Evolutionary conservation across 2,329 filamentous ascomycete genomes (phyloP).

Genomic region (Curvularia sp.): DNA sequence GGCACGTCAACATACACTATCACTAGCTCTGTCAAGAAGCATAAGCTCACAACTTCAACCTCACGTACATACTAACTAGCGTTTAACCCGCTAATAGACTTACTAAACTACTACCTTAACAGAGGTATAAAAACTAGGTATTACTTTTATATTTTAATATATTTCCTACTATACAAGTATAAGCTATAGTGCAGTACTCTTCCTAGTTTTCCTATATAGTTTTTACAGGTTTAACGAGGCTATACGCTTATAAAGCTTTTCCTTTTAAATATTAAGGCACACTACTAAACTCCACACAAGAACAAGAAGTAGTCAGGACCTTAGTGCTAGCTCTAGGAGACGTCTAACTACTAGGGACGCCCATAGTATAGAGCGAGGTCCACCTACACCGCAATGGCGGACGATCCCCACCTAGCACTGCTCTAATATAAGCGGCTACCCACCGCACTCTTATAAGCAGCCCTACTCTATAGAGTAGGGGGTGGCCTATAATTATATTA

Average conservation of each 20-base stretch:
- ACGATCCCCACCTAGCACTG: no score
- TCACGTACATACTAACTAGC: constrained; percentile 5
- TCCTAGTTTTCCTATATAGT: constrained; percentile 6
- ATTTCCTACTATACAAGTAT: constrained; percentile 5
- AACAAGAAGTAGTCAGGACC: constrained; percentile 9
- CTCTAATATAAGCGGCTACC: no score
- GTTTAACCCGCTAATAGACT: constrained; percentile 12
- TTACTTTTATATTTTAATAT: constrained; percentile 6
- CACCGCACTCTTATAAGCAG: no score
- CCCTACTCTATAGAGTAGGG: no score
- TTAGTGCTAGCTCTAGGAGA: constrained; percentile 3
- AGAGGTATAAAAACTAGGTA: no score
- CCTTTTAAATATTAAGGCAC: neutral
- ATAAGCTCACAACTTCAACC: constrained; percentile 1
- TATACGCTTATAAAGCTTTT: no score
- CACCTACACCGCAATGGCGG: neutral
- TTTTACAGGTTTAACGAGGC: no score
- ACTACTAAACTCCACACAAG: constrained; percentile 8
- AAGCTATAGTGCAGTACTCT: constrained; percentile 8
- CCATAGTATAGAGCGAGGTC: constrained; percentile 7
- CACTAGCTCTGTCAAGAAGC: constrained; percentile 19
- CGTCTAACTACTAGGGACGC: constrained; percentile 3
- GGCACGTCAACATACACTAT: constrained; percentile 20
- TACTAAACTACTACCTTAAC: constrained; percentile 9
- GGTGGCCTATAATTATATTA: no score